Evolutionary conservation across 345 rosid species (phyloP).

Genomic region (Hypericum perforatum): DNA sequence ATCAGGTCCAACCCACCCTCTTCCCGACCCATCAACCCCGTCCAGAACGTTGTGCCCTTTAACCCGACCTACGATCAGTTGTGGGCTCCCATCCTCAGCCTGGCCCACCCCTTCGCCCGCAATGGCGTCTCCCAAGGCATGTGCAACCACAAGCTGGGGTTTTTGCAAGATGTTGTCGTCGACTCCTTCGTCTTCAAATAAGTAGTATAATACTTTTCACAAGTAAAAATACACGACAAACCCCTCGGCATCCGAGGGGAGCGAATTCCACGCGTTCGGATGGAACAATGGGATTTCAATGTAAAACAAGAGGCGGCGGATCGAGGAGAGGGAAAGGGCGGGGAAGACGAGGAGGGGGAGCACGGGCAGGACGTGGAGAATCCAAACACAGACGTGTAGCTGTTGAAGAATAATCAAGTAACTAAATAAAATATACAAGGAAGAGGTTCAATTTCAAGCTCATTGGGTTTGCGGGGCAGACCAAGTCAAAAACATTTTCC

Average conservation of each 20-base stretch:
- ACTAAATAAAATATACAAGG: no score
- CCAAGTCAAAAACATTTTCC: no score
- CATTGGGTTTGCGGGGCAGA: no score
- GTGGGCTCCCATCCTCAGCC: slow-evolving; percentile 82
- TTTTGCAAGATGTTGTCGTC: slow-evolving; percentile 81
- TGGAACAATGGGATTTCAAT: slow-evolving; percentile 60
- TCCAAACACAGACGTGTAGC: slow-evolving; percentile 74
- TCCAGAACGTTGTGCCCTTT: slow-evolving; percentile 56
- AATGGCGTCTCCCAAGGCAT: slow-evolving; percentile 88
- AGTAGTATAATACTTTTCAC: slow-evolving; percentile 86
- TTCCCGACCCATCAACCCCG: slow-evolving; percentile 63
- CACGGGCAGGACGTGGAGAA: slow-evolving; percentile 53
- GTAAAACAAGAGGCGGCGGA: slow-evolving; percentile 57
- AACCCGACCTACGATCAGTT: slow-evolving; percentile 89
- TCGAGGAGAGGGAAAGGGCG: slow-evolving; percentile 48
- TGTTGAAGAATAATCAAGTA: slow-evolving; percentile 67
- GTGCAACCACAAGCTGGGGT: slow-evolving; percentile 97
- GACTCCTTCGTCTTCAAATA: slow-evolving; percentile 77
- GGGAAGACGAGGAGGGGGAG: slow-evolving; percentile 19
- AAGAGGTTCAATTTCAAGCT: no score
- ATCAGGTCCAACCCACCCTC: slow-evolving; percentile 47
- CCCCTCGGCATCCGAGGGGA: slow-evolving; percentile 54
- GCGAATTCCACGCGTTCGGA: slow-evolving; percentile 53
- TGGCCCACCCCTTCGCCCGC: slow-evolving; percentile 86
- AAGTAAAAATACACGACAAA: slow-evolving; percentile 78